Base-by-base conservation (phyloP, 2,329 filamentous ascomycete genomes). In the Aspergillus uvarum region DNA sequence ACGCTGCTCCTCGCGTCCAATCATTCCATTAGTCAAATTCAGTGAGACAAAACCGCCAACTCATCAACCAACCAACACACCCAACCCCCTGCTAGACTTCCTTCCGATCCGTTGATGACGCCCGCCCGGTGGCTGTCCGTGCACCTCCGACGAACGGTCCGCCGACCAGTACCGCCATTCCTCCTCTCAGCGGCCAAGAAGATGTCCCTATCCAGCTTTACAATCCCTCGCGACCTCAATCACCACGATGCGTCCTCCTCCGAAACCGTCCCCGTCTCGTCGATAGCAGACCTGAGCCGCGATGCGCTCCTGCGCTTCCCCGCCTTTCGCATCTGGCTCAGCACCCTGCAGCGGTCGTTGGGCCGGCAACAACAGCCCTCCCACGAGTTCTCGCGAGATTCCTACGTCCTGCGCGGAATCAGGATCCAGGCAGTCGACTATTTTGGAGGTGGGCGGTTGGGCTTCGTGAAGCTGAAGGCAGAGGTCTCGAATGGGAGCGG, bases 391-490 rank as follows among this genome's bases (percentile, higher is more conserved):
- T 76, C 85, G 66, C 62, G 69, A 2, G 66, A 77, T 31, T 83
- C 83, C 0, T 86, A 84, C 68, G 70, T 75, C 16, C 76, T 87
- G 2, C 78, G 78, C 32, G 72, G 74, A 19, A 82, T 87, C 64
- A 77, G 83, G 4, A 74, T 87, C 32, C 83, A 87, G 66, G 72
- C 81, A 3, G 79, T 81, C 19, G 83, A 85, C 68, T 82, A 78
- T 67, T 86, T 86, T 63, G 76, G 77, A 8, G 74, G 71, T 2
- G 73, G 70, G 2, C 76, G 80, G 7, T 67, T 86, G 4, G 85
- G 85, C 1, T 87, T 87, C 64, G 66, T 87, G 53, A 87, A 87
- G 64, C 65, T 86, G 29, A 80, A 81, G 60, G 79, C 82, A 0
- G 76, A 80, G 8, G 78, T 87, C n/a, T 80, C 79, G 2, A 86